These are phyloP conservation scores for Pythium phragmitis DNA, from an alignment of 352 stramenopile species.

Conservation along the genomic window DNA sequence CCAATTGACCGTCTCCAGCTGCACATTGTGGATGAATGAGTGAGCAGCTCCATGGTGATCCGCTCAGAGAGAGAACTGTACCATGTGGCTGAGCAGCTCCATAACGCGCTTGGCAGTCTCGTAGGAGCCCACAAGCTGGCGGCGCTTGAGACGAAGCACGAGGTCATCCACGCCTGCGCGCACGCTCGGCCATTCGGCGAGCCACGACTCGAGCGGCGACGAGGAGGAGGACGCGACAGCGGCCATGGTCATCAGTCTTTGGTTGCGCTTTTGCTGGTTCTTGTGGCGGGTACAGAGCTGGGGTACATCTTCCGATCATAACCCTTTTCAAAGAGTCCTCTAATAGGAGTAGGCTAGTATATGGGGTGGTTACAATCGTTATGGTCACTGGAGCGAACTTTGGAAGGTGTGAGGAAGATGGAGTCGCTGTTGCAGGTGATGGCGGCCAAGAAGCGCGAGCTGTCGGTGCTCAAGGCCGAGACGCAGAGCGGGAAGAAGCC, in stretches of 20 bases:
- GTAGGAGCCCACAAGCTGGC: constrained; percentile 75
- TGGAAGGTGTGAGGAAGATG: constrained; percentile 33
- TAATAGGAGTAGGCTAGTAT: neutral
- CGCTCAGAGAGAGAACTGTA: constrained; percentile 16
- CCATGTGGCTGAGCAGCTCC: constrained; percentile 69
- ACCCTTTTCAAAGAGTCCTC: neutral
- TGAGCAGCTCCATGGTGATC: too few species aligned
- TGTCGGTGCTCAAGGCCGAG: constrained; percentile 49
- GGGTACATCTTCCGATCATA: neutral
- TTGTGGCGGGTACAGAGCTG: constrained; percentile 3
- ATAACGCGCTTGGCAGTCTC: constrained; percentile 81
- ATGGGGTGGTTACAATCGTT: too few species aligned
- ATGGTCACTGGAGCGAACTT: neutral
- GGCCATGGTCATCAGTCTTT: neutral
- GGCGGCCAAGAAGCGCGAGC: constrained; percentile 80
- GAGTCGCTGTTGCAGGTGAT: constrained; percentile 72
- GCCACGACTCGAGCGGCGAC: constrained; percentile 54
- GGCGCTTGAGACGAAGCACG: constrained; percentile 79
- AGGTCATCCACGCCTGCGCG: constrained; percentile 66
- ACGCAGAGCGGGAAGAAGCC: constrained; percentile 50
- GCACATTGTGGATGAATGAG: neutral
- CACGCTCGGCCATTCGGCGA: constrained; percentile 77
- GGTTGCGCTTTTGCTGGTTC: constrained; percentile 6
- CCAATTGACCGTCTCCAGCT: constrained; percentile 82
- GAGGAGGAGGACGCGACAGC: neutral